These are phyloP conservation scores for Tolypocladium capitatum DNA, from an alignment of 2,329 filamentous ascomycete genomes.

Conservation along the genomic window DNA sequence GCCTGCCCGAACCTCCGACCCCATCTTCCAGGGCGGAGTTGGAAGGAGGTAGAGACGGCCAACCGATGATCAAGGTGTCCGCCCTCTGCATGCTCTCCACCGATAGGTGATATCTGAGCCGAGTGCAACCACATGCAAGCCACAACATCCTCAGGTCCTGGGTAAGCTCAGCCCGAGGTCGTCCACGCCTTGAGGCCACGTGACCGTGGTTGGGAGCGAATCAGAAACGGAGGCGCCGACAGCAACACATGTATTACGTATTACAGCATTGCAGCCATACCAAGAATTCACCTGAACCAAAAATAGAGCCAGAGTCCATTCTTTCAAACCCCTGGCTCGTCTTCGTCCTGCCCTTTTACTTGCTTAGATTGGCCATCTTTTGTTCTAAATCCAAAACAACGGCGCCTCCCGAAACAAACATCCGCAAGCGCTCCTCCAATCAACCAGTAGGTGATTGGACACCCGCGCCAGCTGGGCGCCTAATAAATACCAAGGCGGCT, in stretches of 20 bases:
- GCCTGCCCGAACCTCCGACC: no score
- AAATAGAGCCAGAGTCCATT: neutral
- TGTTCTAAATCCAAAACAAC: constrained; percentile 6
- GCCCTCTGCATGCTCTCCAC: no score
- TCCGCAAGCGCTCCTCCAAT: constrained; percentile 8
- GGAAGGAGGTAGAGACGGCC: no score
- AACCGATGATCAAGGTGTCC: no score
- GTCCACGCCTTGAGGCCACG: no score
- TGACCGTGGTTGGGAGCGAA: no score
- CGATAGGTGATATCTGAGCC: no score
- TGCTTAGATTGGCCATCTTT: constrained; percentile 5
- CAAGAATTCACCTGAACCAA: neutral
- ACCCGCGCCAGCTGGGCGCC: constrained; percentile 2
- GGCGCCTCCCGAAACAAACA: constrained; percentile 13
- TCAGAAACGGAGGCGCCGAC: no score
- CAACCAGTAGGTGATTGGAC: constrained; percentile 9
- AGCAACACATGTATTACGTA: neutral
- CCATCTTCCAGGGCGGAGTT: no score
- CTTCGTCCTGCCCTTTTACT: neutral
- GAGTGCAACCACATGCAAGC: no score
- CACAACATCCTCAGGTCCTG: no score
- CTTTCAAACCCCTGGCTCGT: neutral
- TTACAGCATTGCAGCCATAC: neutral
- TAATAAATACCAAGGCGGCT: constrained; percentile 3
- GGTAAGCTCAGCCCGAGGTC: no score